Conservation (phyloP, 768 basidiomycete genomes). For the Crucibulum laeve region DNA sequence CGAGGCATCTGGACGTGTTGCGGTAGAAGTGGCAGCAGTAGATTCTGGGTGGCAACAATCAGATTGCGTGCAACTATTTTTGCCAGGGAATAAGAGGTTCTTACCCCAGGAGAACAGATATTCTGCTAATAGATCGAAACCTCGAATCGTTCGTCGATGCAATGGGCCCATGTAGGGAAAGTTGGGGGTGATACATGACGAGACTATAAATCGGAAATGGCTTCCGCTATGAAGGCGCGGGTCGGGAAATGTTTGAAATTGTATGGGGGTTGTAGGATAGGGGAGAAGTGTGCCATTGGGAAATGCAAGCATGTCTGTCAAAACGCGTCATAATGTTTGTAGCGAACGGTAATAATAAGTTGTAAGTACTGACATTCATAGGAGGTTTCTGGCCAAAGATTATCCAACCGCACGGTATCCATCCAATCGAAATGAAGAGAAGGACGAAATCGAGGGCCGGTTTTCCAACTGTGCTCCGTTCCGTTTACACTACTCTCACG, state of each 20-base stretch:
- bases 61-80: constrained; percentile 2
- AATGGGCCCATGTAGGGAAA: constrained; percentile 65
- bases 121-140: constrained; percentile 60
- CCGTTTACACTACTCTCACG: constrained; percentile 28
- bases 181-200: constrained; percentile 66
- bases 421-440: constrained; percentile 52
- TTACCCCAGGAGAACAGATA: too few relatives aligned
- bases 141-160: constrained; percentile 48
- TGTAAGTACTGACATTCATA: constrained; percentile 58
- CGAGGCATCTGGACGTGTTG: too few relatives aligned
- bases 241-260: constrained; percentile 75
- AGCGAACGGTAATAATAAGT: constrained; percentile 1
- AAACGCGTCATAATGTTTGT: constrained; percentile 4
- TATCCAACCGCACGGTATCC: constrained; percentile 42
- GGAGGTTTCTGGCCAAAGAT: constrained; percentile 63
- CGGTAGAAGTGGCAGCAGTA: too few relatives aligned
- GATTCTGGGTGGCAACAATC: too few relatives aligned
- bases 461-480: constrained; percentile 38
- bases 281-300: constrained; percentile 41
- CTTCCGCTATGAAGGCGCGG: constrained; percentile 46
- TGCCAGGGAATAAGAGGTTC: too few relatives aligned
- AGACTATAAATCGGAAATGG: constrained; percentile 65
- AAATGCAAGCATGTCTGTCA: constrained; percentile 37
- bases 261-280: constrained; percentile 46
- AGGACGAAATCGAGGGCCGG: constrained; percentile 48